These are phyloP conservation scores for Oryza punctata DNA, from an alignment of 176 grass and related monocot species.

Conservation along the genomic window DNA sequence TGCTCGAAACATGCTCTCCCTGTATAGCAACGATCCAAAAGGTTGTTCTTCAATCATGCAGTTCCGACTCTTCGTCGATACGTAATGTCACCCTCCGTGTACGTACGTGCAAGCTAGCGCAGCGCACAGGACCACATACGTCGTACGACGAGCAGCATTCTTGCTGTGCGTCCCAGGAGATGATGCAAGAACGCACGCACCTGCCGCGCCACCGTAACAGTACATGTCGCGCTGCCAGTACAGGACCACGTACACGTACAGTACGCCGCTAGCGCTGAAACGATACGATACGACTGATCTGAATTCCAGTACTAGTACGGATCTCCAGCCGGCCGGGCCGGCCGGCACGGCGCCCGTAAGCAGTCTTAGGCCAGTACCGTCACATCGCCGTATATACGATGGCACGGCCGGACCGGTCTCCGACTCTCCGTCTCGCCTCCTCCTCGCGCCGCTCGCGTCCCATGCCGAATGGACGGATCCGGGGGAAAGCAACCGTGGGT, in stretches of 20 bases:
- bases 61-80: background rate
- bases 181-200: background rate
- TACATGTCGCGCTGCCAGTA: background rate
- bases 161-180: background rate
- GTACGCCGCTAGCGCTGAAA: background rate
- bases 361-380: background rate
- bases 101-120: background rate
- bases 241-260: background rate
- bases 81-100: constrained; percentile 2
- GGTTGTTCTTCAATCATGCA: constrained; percentile 1
- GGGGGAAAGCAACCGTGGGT: background rate
- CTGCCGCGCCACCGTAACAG: background rate
- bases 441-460: background rate
- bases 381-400: background rate
- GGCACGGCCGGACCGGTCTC: background rate
- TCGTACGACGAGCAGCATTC: background rate
- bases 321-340: background rate
- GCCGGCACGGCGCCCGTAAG: background rate
- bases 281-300: background rate
- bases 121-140: background rate
- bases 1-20: background rate
- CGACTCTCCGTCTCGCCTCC: background rate
- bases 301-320: background rate
- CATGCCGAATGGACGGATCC: background rate
- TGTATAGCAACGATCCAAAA: background rate